A percentile compares a stretch with the other conserved stretches of the same genome.
phyloP scores from a whole-genome alignment of 495 filamentous ascomycete genomes.

The Cryomyces minteri region DNA sequence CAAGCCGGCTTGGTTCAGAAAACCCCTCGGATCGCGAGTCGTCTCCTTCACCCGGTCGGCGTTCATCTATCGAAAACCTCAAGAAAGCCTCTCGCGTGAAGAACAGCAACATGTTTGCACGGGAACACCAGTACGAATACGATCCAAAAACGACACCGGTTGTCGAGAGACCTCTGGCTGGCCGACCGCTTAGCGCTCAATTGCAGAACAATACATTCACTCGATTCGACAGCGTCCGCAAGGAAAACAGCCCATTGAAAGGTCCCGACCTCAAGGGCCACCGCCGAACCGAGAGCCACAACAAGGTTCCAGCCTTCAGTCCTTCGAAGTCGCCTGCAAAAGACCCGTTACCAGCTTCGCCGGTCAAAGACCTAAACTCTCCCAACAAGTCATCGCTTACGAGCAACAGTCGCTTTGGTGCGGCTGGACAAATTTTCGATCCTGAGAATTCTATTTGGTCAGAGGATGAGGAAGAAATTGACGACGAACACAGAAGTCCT shows the following conservation, averaged over 20 bases:
- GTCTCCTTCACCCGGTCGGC: slow-evolving; percentile 49
- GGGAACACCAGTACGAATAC: slow-evolving; percentile 76
- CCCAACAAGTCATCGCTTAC: slow-evolving; percentile 76
- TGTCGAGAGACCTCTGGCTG: slow-evolving; percentile 56
- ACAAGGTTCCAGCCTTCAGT: slow-evolving; percentile 16
- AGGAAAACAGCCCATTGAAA: slow-evolving; percentile 9
- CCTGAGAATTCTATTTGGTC: slow-evolving; percentile 48
- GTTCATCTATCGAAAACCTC: slow-evolving; percentile 80
- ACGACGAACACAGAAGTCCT: slow-evolving; percentile 33
- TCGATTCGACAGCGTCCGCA: slow-evolving; percentile 24
- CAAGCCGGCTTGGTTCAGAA: slow-evolving; percentile 44
- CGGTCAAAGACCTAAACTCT: slow-evolving; percentile 53
- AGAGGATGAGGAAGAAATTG: slow-evolving; percentile 34
- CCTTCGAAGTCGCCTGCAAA: slow-evolving; percentile 10
- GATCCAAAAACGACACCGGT: slow-evolving; percentile 60
- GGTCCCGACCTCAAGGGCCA: slow-evolving; percentile 12
- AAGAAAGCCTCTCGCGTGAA: slow-evolving; percentile 89
- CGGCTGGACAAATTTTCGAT: slow-evolving; percentile 43
- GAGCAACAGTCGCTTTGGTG: slow-evolving; percentile 39
- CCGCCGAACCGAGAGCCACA: slow-evolving; percentile 18
- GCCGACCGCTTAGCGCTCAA: slow-evolving; percentile 34
- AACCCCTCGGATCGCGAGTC: slow-evolving; percentile 45
- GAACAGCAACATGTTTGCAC: slow-evolving; percentile 88
- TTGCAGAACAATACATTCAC: slow-evolving; percentile 45
- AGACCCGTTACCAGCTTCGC: slow-evolving; percentile 22